Evolutionary conservation across 73 alveolate species (phyloP).

Genomic region (Paraurostyla sp.): DNA sequence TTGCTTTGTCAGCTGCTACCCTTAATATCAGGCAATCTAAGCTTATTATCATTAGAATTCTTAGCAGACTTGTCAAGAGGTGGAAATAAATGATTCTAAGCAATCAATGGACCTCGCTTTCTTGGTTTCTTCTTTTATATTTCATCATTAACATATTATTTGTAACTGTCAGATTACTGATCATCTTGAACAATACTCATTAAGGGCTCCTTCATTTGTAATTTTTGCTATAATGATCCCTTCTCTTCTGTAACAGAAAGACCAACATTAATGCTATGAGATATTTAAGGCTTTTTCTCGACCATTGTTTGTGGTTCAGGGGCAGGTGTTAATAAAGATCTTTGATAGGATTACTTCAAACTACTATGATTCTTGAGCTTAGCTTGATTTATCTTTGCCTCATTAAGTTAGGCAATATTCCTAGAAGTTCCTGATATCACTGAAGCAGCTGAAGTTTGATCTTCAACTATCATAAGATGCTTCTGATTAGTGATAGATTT

Average conservation of each 20-base stretch:
- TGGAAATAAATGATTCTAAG: slow-evolving; percentile 14
- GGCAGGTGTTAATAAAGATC: neutral
- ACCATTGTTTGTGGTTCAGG: neutral
- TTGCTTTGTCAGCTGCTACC: neutral
- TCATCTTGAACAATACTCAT: neutral
- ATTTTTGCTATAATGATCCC: neutral
- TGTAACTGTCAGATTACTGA: no score
- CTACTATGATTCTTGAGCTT: neutral
- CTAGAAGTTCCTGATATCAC: neutral
- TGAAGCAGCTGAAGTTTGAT: no score
- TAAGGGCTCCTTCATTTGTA: neutral
- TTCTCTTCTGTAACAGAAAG: slow-evolving; percentile 1
- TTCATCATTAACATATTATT: neutral
- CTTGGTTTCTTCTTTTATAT: neutral
- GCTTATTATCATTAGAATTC: neutral
- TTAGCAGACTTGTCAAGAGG: neutral
- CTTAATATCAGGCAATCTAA: slow-evolving; percentile 35
- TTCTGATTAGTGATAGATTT: neutral
- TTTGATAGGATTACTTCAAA: neutral
- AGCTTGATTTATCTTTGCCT: neutral
- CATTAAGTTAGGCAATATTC: neutral
- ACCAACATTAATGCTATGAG: no score
- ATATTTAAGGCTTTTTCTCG: no score
- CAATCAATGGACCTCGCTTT: slow-evolving; percentile 32
- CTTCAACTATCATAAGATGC: neutral